Conservation (phyloP, 441 rosid genomes). For the Kokia cookei region DNA sequence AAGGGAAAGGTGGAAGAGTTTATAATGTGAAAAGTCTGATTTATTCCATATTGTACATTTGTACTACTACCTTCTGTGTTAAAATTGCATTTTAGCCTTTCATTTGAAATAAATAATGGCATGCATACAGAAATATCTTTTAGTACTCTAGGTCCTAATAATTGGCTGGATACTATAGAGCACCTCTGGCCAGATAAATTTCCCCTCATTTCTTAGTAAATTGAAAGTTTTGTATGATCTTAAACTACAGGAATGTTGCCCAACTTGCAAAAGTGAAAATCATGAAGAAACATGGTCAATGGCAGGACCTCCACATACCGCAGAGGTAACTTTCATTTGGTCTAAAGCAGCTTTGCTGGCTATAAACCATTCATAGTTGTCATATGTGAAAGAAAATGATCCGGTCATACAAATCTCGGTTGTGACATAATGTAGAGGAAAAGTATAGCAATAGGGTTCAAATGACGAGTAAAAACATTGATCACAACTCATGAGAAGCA, state of each 20-base stretch:
- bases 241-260: slow-evolving; percentile 63
- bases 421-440: neutral
- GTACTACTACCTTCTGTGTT: neutral
- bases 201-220: neutral
- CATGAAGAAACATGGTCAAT: slow-evolving; percentile 57
- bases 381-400: neutral
- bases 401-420: neutral
- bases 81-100: neutral
- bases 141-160: neutral
- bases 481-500: neutral
- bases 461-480: neutral
- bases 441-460: neutral
- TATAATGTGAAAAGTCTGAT: neutral
- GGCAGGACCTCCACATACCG: slow-evolving; percentile 72
- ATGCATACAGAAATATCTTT: neutral
- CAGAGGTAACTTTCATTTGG: slow-evolving; percentile 33
- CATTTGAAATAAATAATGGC: neutral
- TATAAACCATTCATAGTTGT: neutral
- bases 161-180: neutral
- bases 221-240: slow-evolving; percentile 6
- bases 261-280: slow-evolving; percentile 72
- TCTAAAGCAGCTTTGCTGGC: neutral
- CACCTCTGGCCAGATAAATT: neutral
- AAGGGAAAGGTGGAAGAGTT: neutral
- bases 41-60: neutral